Evolutionary conservation across 257 asterid species (phyloP), one percentile per base, ranked within the genome.

Genomic region (Cordia subcordata): DNA sequence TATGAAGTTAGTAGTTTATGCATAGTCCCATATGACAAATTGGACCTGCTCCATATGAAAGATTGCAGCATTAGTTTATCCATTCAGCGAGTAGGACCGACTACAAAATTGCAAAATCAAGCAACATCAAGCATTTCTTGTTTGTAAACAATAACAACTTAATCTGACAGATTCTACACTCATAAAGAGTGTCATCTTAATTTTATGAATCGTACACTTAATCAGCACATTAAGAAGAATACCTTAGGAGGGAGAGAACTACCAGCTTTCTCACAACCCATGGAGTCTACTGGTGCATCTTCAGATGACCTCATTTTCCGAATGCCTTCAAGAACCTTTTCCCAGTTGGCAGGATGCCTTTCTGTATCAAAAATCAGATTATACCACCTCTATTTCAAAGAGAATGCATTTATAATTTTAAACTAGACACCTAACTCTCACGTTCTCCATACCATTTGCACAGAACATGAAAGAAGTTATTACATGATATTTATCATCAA

Each of bases 251-350:
- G 97, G 65, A 88, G 96, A 57, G 95, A 86, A 62, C 58, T 76
- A 23, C 99, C 97, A 57, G 99, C 99, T 62, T 89, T 93, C 72
- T 93, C 97, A 76, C 97, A 93, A 52, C 97, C 97, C 97, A 93
- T 89, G 53, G 94, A 77, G 76, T 93, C 99, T n/a, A 93, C 99
- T 1, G 99, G 97, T 18, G 97, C 99, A 74, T 82, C 85, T 77
- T 89, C 99, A 44, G 81, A 74, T 15, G 96, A 81, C 68, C 99
- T 86, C 99, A 93, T 93, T 58, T 67, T 71, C 45, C 83, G 94
- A 70, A 89, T 93, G 60, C 87, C 88, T 74, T 86, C 83, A 40
- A 93, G 84, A 66, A 84, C 83, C 66, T 72, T 81, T 64, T 77
- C 96, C 99, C 99, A 93, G 70, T 81, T 66, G 22, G 75, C 67